Conservation (phyloP, 2,329 filamentous ascomycete species). For the Fusarium secorum region DNA sequence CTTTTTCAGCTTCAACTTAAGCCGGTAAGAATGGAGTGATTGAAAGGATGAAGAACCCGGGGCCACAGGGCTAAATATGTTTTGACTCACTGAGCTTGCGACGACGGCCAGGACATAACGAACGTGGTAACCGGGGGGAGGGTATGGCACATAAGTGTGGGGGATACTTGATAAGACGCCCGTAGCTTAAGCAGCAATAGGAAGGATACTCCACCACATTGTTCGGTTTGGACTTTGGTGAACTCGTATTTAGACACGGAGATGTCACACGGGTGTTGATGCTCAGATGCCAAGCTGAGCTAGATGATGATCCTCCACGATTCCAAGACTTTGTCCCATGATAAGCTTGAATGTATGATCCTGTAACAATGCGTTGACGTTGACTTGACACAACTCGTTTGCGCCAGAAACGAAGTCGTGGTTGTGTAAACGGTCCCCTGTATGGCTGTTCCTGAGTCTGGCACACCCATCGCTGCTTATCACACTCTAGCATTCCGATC, state of each 20-base stretch:
- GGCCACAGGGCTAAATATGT: slow-evolving; percentile 35
- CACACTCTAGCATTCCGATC: slow-evolving; percentile 25
- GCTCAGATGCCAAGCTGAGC: slow-evolving; percentile 23
- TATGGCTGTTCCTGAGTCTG: slow-evolving; percentile 28
- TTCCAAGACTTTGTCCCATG: neutral
- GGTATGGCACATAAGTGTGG: slow-evolving; percentile 34
- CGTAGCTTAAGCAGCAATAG: slow-evolving; percentile 25
- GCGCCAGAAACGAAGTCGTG: slow-evolving; percentile 4
- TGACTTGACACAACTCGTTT: neutral
- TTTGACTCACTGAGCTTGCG: slow-evolving; percentile 12
- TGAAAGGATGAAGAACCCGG: slow-evolving; percentile 14
- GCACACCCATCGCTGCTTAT: slow-evolving; percentile 30
- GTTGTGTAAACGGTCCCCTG: neutral
- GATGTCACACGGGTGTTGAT: neutral
- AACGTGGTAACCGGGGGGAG: slow-evolving; percentile 24
- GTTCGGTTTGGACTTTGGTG: neutral
- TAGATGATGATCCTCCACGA: slow-evolving; percentile 9
- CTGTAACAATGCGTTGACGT: neutral
- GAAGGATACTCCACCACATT: slow-evolving; percentile 13
- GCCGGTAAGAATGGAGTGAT: slow-evolving; percentile 19
- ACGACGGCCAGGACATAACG: slow-evolving; percentile 13
- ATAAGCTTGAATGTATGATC: neutral
- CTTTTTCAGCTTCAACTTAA: slow-evolving; percentile 17
- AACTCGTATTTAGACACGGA: neutral
- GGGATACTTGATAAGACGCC: slow-evolving; percentile 41